A percentile compares a stretch with the other conserved stretches of the same genome.
Evolutionary conservation across 306 rosid species (phyloP).

Genomic region (Abrus precatorius): DNA sequence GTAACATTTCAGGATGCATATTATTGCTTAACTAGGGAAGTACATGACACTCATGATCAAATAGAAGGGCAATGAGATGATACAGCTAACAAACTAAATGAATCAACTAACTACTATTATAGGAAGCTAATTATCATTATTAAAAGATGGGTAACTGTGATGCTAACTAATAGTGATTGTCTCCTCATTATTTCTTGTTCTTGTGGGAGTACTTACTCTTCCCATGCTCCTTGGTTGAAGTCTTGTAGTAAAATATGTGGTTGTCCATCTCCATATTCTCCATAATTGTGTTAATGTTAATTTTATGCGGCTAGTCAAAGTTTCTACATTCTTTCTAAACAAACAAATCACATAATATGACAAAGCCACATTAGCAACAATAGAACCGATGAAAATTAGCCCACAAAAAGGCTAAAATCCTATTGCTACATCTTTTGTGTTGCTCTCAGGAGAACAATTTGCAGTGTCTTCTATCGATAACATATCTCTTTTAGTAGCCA

Average conservation of each 20-base stretch:
- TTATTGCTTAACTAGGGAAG: no score
- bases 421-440: neutral
- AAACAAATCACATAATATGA: constrained; percentile 14
- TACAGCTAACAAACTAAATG: no score
- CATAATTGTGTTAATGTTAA: constrained; percentile 9
- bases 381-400: constrained; percentile 24
- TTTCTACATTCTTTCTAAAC: constrained; percentile 34
- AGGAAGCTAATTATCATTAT: no score
- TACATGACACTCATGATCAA: no score
- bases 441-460: constrained; percentile 18
- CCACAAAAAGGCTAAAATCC: constrained; percentile 46
- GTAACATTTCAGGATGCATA: no score
- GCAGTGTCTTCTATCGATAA: neutral
- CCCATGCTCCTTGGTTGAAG: neutral
- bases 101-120: no score
- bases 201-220: constrained; percentile 6
- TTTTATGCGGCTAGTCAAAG: constrained; percentile 14
- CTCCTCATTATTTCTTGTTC: constrained; percentile 27
- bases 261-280: constrained; percentile 40
- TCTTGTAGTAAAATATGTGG: constrained; percentile 24
- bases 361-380: constrained; percentile 33
- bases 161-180: constrained; percentile 25
- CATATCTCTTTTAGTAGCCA: constrained; percentile 42
- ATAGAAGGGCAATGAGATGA: no score
- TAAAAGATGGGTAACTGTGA: no score